Evolutionary conservation across 768 basidiomycete genomes (phyloP), one percentile per base, ranked within the genome.

Genomic region (Filobasidium wieringae): DNA sequence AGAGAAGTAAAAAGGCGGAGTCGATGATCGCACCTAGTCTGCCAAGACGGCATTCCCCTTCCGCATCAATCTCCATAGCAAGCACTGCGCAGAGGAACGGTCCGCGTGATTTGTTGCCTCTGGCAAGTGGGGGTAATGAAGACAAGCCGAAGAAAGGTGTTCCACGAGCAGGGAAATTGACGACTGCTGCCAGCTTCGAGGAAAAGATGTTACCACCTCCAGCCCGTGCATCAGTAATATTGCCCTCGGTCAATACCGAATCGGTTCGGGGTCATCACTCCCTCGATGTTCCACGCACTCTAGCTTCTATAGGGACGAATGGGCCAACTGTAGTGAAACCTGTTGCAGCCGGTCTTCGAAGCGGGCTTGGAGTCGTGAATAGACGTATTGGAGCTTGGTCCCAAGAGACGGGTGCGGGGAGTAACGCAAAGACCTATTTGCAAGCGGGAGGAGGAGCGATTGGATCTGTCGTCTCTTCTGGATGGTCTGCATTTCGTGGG

Each of bases 401-500:
- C 3, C 43, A 47, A 47, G 43, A 47, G 24, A 26, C 43, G 11
- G 43, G 43, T 14, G 43, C 37, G 15, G 39, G 50, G 19, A 52
- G 37, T 22, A 51, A 52, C 26, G 37, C 59, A 2, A 54, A 47
- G 12, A 50, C 26, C 6, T 53, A 55, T 24, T 37, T 56, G 12
- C 59, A 57, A 39, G 55, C 60, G 2, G 60, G 55, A 9, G 55
- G 55, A n/a, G 60, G 55, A 14, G 34, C 51, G 9, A 56, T 61
- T 40, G 60, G 60, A 15, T 36, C 37, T 5, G 60, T 51, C 7
- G 60, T 61, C 7, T 61, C 60, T 4, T 51, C 54, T 30, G 60
- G 60, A 8, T 61, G 60, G 60, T 31, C 37, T 17, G 55, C 55
- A 11, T 57, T 55, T 32, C 55, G 60, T 5, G 53, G 52, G 30